Percentiles rank a stretch among this genome's conserved stretches.
Evolutionary conservation across 208 protist species (phyloP).

Genomic region (Lotmaria passim): DNA sequence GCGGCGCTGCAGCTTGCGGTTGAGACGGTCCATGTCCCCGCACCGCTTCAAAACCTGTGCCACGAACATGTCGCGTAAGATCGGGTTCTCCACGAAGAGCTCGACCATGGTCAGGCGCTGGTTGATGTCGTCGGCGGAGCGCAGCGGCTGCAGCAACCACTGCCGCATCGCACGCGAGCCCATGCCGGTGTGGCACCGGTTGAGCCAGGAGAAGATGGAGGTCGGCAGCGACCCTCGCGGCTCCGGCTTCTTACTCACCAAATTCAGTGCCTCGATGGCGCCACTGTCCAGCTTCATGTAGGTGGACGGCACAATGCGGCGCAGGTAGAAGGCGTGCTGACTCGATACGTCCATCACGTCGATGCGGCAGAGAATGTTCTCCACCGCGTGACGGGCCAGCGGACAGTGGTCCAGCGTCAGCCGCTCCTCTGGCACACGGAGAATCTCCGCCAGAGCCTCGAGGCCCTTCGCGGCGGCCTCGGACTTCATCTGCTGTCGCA

Average conservation of each 20-base stretch:
- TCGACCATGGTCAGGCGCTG: slow-evolving; percentile 94
- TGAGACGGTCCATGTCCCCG: slow-evolving; percentile 94
- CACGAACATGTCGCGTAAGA: slow-evolving; percentile 83
- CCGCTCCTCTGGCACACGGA: slow-evolving; percentile 86
- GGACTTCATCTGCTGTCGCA: slow-evolving; percentile 36
- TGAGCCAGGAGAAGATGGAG: slow-evolving; percentile 94
- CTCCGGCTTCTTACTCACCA: slow-evolving; percentile 88
- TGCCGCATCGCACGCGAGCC: slow-evolving; percentile 95
- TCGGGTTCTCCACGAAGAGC: slow-evolving; percentile 88
- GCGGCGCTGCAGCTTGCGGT: slow-evolving; percentile 91
- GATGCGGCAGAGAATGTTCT: slow-evolving; percentile 63
- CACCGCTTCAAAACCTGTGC: slow-evolving; percentile 89
- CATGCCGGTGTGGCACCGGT: slow-evolving; percentile 96
- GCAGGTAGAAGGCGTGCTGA: slow-evolving; percentile 80
- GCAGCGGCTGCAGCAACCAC: slow-evolving; percentile 98
- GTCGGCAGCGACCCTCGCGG: slow-evolving; percentile 70
- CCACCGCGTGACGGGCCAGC: slow-evolving; percentile 63
- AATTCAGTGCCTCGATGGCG: slow-evolving; percentile 92
- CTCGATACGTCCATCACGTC: slow-evolving; percentile 76
- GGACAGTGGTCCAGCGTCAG: slow-evolving; percentile 47
- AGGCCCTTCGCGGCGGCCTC: slow-evolving; percentile 27
- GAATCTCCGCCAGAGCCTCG: slow-evolving; percentile 61
- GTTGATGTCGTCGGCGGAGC: slow-evolving; percentile 91
- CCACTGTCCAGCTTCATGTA: slow-evolving; percentile 95
- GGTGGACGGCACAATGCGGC: slow-evolving; percentile 75